A percentile compares a stretch with the other conserved stretches of the same genome.
phyloP scores from a whole-genome alignment of 176 grass and related monocot genomes.

The Tuctoria greenei region DNA sequence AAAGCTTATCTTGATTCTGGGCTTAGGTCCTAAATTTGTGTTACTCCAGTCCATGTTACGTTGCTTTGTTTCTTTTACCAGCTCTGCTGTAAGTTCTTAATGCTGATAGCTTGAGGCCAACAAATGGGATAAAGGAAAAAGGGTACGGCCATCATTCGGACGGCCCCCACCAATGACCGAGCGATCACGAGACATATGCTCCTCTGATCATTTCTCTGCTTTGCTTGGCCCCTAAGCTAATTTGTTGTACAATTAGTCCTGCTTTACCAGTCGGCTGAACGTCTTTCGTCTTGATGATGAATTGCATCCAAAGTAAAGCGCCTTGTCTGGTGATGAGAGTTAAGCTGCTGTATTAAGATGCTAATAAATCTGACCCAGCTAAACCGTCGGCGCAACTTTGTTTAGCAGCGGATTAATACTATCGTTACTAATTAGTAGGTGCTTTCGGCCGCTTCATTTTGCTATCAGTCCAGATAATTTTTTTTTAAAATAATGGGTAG shows the following conservation, averaged over 20 bases:
- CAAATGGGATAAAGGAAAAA: background rate
- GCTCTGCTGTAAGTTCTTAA: too few relatives aligned
- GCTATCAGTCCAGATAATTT: background rate
- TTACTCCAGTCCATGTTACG: background rate
- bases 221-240: conserved; percentile 35
- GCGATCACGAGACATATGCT: background rate
- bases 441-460: conserved; percentile 29
- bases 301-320: background rate
- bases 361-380: background rate
- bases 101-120: too few relatives aligned
- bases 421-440: too few relatives aligned
- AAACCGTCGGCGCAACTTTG: background rate
- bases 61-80: too few relatives aligned
- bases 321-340: background rate
- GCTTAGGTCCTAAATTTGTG: too few relatives aligned
- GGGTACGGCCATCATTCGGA: background rate
- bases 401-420: background rate
- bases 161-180: conserved; percentile 11
- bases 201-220: background rate
- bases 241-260: background rate
- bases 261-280: background rate
- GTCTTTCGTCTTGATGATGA: background rate
- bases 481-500: background rate
- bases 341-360: background rate
- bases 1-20: too few relatives aligned